Conservation (phyloP, 441 rosid species). For the Oxalis stricta region DNA sequence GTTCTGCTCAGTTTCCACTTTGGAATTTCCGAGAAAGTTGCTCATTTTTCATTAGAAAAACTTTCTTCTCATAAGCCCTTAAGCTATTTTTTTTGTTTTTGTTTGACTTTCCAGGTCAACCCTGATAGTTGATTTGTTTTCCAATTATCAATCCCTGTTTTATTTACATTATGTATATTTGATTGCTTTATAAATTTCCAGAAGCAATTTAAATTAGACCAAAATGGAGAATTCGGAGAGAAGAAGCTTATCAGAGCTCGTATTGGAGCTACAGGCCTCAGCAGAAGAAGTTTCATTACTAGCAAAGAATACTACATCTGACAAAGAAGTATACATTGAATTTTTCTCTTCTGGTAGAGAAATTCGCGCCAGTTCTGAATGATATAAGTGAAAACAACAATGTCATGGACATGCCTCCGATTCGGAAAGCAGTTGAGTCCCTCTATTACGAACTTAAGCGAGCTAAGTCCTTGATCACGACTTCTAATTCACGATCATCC, state of each 20-base stretch:
- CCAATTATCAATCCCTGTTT: too few relatives aligned
- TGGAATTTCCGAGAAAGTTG: too few relatives aligned
- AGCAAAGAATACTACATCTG: conserved; percentile 21
- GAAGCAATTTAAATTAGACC: too few relatives aligned
- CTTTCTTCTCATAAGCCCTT: too few relatives aligned
- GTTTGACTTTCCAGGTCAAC: too few relatives aligned
- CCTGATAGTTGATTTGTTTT: too few relatives aligned
- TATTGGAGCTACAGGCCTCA: conserved; percentile 19
- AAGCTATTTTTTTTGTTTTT: too few relatives aligned
- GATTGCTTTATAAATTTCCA: too few relatives aligned
- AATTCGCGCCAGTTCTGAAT: conserved; percentile 26
- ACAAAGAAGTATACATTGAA: conserved; percentile 24
- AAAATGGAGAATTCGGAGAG: conserved; percentile 13
- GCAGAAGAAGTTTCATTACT: conserved; percentile 22
- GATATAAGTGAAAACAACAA: conserved; percentile 17
- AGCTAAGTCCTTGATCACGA: conserved; percentile 23
- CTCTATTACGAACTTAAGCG: conserved; percentile 27
- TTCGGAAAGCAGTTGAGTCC: conserved; percentile 34
- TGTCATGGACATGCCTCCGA: conserved; percentile 23
- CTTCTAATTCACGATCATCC: conserved; percentile 14
- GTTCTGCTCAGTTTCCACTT: too few relatives aligned
- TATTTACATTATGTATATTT: too few relatives aligned
- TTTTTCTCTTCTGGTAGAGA: conserved; percentile 33
- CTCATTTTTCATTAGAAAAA: too few relatives aligned
- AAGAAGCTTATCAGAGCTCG: conserved; percentile 24